phyloP scores from a whole-genome alignment of 208 protist species.

The Crithidia bombi region DNA sequence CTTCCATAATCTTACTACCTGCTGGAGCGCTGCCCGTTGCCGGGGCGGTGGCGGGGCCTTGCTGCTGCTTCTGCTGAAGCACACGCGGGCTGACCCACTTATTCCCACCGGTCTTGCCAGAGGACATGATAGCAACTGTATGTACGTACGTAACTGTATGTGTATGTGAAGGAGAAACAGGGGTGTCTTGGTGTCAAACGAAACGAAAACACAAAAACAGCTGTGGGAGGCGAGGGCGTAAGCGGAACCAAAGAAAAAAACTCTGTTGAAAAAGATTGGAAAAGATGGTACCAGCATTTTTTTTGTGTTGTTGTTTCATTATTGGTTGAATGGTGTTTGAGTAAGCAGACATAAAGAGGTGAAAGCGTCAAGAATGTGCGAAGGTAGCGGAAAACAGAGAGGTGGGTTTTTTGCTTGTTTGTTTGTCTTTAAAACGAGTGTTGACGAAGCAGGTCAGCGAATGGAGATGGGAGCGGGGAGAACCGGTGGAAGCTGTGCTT shows the following conservation, averaged over 20 bases:
- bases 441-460: no score
- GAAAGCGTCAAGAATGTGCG: no score
- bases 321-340: no score
- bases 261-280: background rate
- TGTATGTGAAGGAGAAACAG: background rate
- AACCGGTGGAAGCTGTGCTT: no score
- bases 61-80: constrained; percentile 46
- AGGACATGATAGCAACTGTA: background rate
- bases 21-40: constrained; percentile 19
- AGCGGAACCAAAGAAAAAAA: background rate
- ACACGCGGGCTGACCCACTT: constrained; percentile 45
- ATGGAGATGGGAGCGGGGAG: no score
- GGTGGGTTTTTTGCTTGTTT: no score
- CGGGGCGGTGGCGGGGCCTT: constrained; percentile 26
- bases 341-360: no score
- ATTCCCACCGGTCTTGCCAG: constrained; percentile 16
- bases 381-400: no score
- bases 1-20: constrained; percentile 55
- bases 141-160: background rate
- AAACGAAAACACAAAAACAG: background rate
- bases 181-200: background rate
- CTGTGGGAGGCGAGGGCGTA: background rate
- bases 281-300: no score
- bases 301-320: no score
- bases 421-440: no score